Conservation (phyloP, 2,329 filamentous ascomycete species). For the Diplodia corticola region DNA sequence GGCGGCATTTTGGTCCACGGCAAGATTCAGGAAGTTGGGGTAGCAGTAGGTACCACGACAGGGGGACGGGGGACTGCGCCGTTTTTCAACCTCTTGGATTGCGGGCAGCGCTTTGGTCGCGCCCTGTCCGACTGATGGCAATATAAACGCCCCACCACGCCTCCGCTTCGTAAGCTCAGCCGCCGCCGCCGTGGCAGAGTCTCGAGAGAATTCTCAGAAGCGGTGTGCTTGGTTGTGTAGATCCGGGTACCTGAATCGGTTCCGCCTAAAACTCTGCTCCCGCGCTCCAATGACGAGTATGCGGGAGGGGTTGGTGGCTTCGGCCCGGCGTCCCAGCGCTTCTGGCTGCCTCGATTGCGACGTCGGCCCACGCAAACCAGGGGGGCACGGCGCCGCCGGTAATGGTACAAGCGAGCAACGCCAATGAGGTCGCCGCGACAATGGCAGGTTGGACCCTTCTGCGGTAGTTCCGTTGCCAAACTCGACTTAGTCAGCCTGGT, state of each 20-base stretch:
- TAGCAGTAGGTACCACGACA: slow-evolving; percentile 3
- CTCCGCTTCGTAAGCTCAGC: slow-evolving; percentile 13
- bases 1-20: slow-evolving; percentile 11
- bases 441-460: neutral
- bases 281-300: slow-evolving; percentile 9
- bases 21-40: slow-evolving; percentile 3
- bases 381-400: neutral
- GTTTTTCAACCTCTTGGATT: slow-evolving; percentile 17
- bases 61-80: slow-evolving; percentile 14
- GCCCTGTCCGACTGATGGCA: slow-evolving; percentile 16
- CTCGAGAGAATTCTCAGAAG: slow-evolving; percentile 15
- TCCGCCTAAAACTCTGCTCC: slow-evolving; percentile 12
- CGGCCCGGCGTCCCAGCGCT: slow-evolving; percentile 8
- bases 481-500: slow-evolving; percentile 11
- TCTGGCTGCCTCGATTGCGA: slow-evolving; percentile 4
- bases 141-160: slow-evolving; percentile 17
- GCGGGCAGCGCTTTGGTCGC: slow-evolving; percentile 12
- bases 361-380: slow-evolving; percentile 9
- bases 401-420: neutral
- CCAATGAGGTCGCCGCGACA: slow-evolving; percentile 5
- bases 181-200: slow-evolving; percentile 1
- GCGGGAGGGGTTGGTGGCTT: slow-evolving; percentile 14
- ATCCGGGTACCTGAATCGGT: slow-evolving; percentile 20
- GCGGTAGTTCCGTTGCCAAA: neutral
- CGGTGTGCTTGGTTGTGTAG: slow-evolving; percentile 19